A percentile compares a stretch with the other conserved stretches of the same genome.
phyloP scores from a whole-genome alignment of 768 basidiomycete species.

The Tulasnella sp. region DNA sequence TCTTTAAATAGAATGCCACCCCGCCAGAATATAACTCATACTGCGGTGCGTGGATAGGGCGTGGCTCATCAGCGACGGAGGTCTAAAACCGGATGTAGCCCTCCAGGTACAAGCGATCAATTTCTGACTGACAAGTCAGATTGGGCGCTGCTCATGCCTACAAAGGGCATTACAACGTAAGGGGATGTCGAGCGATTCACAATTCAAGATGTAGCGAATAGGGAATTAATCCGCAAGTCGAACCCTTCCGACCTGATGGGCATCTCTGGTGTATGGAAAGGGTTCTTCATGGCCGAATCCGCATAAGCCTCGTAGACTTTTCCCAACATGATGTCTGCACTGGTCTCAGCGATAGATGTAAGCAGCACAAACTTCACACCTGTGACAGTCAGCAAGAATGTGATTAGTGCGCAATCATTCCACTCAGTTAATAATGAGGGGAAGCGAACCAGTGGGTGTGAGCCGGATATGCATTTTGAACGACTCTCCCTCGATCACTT shows the following conservation, averaged over 20 bases:
- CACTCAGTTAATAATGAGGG: background rate
- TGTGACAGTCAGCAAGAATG: conserved; percentile 26
- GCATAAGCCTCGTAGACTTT: conserved; percentile 89
- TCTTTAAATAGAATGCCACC: no score
- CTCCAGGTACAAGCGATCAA: no score
- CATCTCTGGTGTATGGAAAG: conserved; percentile 99
- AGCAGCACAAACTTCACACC: conserved; percentile 94
- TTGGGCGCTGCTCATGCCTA: no score
- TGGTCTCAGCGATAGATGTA: conserved; percentile 65
- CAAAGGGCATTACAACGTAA: no score
- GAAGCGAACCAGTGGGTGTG: conserved; percentile 67
- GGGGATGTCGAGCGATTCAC: no score
- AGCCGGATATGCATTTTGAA: conserved; percentile 91
- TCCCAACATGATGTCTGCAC: conserved; percentile 59
- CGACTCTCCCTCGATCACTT: conserved; percentile 91
- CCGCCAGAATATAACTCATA: no score
- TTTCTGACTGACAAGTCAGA: no score
- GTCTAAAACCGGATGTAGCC: no score
- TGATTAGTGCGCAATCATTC: background rate
- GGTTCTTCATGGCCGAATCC: conserved; percentile 97
- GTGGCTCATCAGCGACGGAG: no score
- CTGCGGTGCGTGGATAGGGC: no score
- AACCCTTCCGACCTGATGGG: conserved; percentile 88
- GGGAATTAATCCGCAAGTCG: conserved; percentile 33
- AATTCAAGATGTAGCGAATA: conserved; percentile 2